phyloP scores from a whole-genome alignment of 768 basidiomycete species.

The Arthromyces matolae region DNA sequence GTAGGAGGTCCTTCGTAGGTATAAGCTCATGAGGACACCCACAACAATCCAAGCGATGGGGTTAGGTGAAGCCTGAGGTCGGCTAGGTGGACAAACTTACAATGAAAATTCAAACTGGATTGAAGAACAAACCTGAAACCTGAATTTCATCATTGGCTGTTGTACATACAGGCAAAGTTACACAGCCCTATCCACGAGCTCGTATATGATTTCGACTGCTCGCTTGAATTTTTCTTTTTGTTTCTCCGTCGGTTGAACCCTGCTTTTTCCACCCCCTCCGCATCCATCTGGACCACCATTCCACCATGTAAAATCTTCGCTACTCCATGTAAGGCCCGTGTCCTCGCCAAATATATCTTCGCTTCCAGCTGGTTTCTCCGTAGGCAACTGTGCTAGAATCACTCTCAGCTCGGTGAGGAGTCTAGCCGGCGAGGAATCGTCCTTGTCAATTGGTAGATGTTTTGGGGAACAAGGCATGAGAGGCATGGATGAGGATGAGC shows the following conservation, averaged over 20 bases:
- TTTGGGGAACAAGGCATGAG: not conserved
- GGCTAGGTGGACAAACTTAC: too few relatives aligned
- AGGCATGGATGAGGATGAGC: not conserved
- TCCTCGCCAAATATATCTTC: slow-evolving; percentile 2
- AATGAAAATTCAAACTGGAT: too few relatives aligned
- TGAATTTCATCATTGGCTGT: too few relatives aligned
- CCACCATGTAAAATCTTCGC: slow-evolving; percentile 1
- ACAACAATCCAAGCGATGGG: too few relatives aligned
- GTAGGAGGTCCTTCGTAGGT: too few relatives aligned
- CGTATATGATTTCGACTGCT: not conserved
- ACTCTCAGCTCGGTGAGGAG: not conserved
- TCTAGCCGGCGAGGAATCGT: not conserved
- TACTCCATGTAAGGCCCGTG: not conserved
- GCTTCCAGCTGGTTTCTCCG: not conserved
- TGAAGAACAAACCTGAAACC: too few relatives aligned
- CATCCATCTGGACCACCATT: slow-evolving; percentile 2
- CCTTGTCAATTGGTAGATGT: not conserved
- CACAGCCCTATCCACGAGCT: not conserved
- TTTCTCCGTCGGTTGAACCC: slow-evolving; percentile 1
- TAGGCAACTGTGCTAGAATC: not conserved
- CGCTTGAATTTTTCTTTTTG: not conserved
- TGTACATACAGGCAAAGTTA: too few relatives aligned
- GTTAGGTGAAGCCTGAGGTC: too few relatives aligned
- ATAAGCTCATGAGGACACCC: too few relatives aligned
- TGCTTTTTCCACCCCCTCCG: not conserved